Evolutionary conservation across 495 filamentous ascomycete species (phyloP).

Genomic region (Cenococcum geophilum): DNA sequence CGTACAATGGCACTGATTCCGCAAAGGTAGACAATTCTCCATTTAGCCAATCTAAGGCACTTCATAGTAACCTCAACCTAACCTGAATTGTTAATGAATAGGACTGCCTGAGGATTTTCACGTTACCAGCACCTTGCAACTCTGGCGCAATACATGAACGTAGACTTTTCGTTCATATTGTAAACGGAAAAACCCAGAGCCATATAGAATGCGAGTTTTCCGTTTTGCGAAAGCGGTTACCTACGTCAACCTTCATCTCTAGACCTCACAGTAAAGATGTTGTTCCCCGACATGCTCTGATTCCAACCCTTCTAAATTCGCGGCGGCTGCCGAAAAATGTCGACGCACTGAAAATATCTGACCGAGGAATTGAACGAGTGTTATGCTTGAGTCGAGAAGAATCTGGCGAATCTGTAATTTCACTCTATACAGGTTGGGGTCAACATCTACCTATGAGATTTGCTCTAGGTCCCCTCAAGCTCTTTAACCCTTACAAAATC

Average conservation of each 20-base stretch:
- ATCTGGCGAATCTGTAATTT: constrained; percentile 15
- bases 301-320: constrained; percentile 14
- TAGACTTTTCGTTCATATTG: constrained; percentile 19
- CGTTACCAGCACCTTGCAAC: constrained; percentile 22
- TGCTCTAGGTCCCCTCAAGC: constrained; percentile 10
- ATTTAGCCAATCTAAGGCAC: not conserved
- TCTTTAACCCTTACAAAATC: constrained; percentile 26
- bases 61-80: not conserved
- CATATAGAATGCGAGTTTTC: constrained; percentile 26
- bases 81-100: constrained; percentile 3
- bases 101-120: constrained; percentile 11
- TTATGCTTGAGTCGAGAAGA: constrained; percentile 9
- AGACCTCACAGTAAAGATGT: not conserved
- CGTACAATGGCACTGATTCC: not conserved
- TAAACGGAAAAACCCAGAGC: constrained; percentile 10
- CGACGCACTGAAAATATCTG: constrained; percentile 18
- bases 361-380: constrained; percentile 20
- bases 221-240: constrained; percentile 22
- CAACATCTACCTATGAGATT: constrained; percentile 20
- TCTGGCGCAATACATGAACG: constrained; percentile 24
- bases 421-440: constrained; percentile 23
- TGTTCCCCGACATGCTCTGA: constrained; percentile 18
- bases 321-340: constrained; percentile 10
- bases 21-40: constrained; percentile 12
- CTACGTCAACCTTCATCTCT: constrained; percentile 13